Evolutionary conservation across 169 alveolate genomes (phyloP).

Genomic region (Eimeria tenella): DNA sequence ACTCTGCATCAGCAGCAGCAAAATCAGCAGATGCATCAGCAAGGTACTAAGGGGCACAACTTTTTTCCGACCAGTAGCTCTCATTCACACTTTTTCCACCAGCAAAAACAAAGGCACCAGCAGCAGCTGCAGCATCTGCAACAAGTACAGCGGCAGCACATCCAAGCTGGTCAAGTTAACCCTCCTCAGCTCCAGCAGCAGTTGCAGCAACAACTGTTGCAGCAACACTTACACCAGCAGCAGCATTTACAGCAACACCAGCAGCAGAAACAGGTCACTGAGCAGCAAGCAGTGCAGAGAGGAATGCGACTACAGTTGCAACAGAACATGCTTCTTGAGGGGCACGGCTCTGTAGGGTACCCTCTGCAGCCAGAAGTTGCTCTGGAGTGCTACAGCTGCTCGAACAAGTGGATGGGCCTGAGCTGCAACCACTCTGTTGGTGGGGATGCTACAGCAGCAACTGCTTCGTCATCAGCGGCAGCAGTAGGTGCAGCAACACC

Average conservation of each 20-base stretch:
- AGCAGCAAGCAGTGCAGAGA: conserved; percentile 22
- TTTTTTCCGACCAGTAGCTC: neutral
- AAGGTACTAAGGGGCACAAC: neutral
- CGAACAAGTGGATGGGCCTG: conserved; percentile 48
- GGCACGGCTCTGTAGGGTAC: neutral
- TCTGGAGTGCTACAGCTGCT: conserved; percentile 33
- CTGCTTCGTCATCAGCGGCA: neutral
- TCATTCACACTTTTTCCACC: neutral
- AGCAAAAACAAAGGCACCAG: neutral
- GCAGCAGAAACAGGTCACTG: neutral
- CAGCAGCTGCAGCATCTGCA: conserved; percentile 10
- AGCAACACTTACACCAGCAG: conserved; percentile 35
- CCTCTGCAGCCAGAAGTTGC: neutral
- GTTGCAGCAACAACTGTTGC: conserved; percentile 3
- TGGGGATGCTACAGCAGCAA: neutral
- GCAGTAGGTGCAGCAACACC: neutral
- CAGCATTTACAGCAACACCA: conserved; percentile 41
- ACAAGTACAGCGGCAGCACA: conserved; percentile 3
- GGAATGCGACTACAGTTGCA: conserved; percentile 19
- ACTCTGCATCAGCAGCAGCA: conserved; percentile 21
- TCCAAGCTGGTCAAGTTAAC: neutral
- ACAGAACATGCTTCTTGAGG: neutral
- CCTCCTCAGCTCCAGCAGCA: conserved; percentile 31
- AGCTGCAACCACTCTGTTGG: neutral
- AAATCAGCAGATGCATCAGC: conserved; percentile 37